Conservation (phyloP, 768 basidiomycete genomes). For the Trametes meyenii region DNA sequence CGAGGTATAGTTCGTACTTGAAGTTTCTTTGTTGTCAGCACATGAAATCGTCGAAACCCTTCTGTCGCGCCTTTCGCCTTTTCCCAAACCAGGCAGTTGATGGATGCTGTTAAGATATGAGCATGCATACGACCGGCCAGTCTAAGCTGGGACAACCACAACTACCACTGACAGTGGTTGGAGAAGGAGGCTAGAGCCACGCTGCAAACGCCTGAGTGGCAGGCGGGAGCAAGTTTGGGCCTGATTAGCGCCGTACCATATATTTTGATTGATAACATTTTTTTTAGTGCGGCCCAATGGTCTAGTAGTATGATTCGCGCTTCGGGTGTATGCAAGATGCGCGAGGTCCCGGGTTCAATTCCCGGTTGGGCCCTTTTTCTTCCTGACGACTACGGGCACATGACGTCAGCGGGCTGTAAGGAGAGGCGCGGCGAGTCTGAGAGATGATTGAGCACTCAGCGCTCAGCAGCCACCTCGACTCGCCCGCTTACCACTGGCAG, state of each 20-base stretch:
- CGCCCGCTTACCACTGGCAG: no score
- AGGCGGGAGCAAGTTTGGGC: neutral
- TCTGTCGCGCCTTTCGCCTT: no score
- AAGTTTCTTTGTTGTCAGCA: no score
- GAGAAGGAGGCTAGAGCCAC: no score
- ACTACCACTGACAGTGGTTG: no score
- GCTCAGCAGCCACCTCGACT: neutral
- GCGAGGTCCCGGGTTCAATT: constrained; percentile 20
- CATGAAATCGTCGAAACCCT: no score
- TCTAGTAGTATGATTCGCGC: constrained; percentile 20
- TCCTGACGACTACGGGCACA: no score
- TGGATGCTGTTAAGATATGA: no score
- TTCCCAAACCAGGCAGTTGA: no score
- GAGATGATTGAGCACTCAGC: neutral
- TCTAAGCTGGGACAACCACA: no score
- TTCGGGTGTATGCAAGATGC: constrained; percentile 2
- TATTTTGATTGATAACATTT: neutral
- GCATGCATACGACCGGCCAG: no score
- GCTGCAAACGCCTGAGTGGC: neutral
- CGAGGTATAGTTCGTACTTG: no score
- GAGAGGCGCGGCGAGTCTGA: neutral
- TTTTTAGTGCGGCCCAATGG: constrained; percentile 6
- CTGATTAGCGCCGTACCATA: neutral
- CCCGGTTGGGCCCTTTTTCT: constrained; percentile 16
- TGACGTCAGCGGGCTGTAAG: constrained; percentile 4